These are phyloP conservation scores for Maudiozyma humilis DNA, from an alignment of 1,139 yeast species.

Conservation along the genomic window DNA sequence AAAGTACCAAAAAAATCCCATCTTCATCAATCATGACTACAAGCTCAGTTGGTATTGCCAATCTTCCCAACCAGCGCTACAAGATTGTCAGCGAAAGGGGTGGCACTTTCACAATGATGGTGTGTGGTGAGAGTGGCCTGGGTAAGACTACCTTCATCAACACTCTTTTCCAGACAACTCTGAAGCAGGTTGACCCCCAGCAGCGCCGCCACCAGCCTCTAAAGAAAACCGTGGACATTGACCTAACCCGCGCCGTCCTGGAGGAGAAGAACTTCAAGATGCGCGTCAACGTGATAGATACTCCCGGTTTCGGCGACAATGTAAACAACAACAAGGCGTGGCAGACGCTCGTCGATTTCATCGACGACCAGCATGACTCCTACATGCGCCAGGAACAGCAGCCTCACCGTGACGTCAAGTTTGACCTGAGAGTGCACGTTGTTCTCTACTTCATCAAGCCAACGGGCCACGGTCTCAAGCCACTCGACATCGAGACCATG, in stretches of 20 bases:
- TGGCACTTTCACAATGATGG: slow-evolving; percentile 84
- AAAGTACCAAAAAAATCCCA: too few species aligned
- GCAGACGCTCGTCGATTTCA: slow-evolving; percentile 87
- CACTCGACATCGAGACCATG: slow-evolving; percentile 91
- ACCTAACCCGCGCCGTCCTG: slow-evolving; percentile 78
- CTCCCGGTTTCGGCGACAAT: slow-evolving; percentile 97
- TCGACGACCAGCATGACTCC: slow-evolving; percentile 94
- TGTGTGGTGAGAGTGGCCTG: slow-evolving; percentile 91
- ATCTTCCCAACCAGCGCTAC: slow-evolving; percentile 91
- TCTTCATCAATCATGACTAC: slow-evolving; percentile 10
- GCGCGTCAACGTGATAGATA: slow-evolving; percentile 82
- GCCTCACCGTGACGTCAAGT: slow-evolving; percentile 60
- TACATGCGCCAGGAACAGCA: slow-evolving; percentile 96
- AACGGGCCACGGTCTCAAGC: slow-evolving; percentile 89
- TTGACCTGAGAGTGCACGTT: slow-evolving; percentile 90
- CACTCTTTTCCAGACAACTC: slow-evolving; percentile 69
- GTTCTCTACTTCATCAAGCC: slow-evolving; percentile 93
- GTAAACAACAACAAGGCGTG: slow-evolving; percentile 89
- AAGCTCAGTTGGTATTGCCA: slow-evolving; percentile 61
- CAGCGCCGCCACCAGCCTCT: slow-evolving; percentile 41
- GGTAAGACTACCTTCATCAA: slow-evolving; percentile 93
- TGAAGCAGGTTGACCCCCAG: slow-evolving; percentile 29
- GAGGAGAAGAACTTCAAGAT: slow-evolving; percentile 88
- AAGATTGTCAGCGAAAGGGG: slow-evolving; percentile 85
- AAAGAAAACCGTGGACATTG: slow-evolving; percentile 85